Percentiles rank a stretch among this genome's conserved stretches.
Conservation (phyloP, 164 flowering plant genomes). For the Umbilicus rupestris region DNA sequence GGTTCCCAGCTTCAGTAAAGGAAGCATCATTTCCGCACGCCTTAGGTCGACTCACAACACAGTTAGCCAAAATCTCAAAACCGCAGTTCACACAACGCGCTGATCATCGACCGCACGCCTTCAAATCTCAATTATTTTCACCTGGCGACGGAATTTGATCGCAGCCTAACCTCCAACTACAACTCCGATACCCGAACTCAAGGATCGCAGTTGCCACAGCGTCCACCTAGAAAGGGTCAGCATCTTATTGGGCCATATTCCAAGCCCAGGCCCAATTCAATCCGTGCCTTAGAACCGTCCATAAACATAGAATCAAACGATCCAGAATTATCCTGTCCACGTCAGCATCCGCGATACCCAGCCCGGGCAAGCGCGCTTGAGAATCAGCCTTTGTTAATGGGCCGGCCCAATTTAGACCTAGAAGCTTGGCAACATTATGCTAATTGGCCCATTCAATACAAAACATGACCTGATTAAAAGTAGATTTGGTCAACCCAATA, state of each 20-base stretch:
- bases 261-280: neutral
- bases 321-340: neutral
- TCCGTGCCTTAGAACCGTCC: neutral
- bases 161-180: neutral
- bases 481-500: too few relatives aligned
- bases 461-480: too few relatives aligned
- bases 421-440: too few relatives aligned
- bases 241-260: too few relatives aligned
- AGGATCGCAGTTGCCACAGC: neutral
- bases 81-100: neutral
- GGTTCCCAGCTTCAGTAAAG: constrained; percentile 73
- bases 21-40: constrained; percentile 43
- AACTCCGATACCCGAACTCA: neutral
- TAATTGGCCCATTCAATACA: too few relatives aligned
- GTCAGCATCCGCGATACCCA: neutral
- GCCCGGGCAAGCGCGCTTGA: too few relatives aligned
- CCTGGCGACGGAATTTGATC: neutral
- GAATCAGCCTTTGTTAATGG: too few relatives aligned
- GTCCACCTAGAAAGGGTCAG: neutral
- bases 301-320: neutral
- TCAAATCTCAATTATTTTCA: neutral
- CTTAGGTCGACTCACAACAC: neutral
- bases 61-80: too few relatives aligned
- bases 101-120: neutral
- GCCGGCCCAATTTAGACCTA: too few relatives aligned